Percentiles rank a stretch among this genome's conserved stretches.
phyloP scores from a whole-genome alignment of 225 moss, liverwort and hornwort species.

The Lunularia cruciata region DNA sequence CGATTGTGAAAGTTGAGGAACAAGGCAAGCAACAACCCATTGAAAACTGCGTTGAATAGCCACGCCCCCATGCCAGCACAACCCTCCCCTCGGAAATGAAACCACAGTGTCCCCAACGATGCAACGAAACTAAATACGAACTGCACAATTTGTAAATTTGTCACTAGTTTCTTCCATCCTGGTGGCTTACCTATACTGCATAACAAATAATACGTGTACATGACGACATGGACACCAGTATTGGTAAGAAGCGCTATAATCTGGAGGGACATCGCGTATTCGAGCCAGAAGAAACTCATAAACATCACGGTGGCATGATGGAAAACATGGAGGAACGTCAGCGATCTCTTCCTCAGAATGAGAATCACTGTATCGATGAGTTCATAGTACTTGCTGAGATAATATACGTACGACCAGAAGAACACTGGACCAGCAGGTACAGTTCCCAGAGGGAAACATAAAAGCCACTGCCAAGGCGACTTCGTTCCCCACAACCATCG shows the following conservation, averaged over 20 bases:
- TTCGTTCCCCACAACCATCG: conserved; percentile 77
- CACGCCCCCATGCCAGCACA: conserved; percentile 89
- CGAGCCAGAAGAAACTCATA: conserved; percentile 98
- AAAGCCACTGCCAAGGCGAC: conserved; percentile 51
- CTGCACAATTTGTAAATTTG: conserved; percentile 82
- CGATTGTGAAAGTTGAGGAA: conserved; percentile 81
- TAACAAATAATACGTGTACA: conserved; percentile 92
- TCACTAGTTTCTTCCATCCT: conserved; percentile 84
- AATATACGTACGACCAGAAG: conserved; percentile 94
- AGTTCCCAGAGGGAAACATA: conserved; percentile 82
- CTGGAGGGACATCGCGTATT: conserved; percentile 81
- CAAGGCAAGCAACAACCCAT: conserved; percentile 60
- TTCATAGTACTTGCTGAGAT: conserved; percentile 96
- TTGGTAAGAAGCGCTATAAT: conserved; percentile 83
- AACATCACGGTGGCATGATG: conserved; percentile 83
- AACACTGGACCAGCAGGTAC: conserved; percentile 78
- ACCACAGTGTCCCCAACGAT: conserved; percentile 66
- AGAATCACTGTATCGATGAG: conserved; percentile 76
- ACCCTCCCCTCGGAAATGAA: conserved; percentile 70
- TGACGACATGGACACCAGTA: conserved; percentile 87
- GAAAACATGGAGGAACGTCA: conserved; percentile 89
- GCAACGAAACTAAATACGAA: conserved; percentile 87
- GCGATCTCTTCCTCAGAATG: conserved; percentile 53
- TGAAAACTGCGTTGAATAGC: conserved; percentile 76
- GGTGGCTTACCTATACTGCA: conserved; percentile 77